Evolutionary conservation across 2,329 filamentous ascomycete species (phyloP).

Genomic region (Gliomastix tumulicola): DNA sequence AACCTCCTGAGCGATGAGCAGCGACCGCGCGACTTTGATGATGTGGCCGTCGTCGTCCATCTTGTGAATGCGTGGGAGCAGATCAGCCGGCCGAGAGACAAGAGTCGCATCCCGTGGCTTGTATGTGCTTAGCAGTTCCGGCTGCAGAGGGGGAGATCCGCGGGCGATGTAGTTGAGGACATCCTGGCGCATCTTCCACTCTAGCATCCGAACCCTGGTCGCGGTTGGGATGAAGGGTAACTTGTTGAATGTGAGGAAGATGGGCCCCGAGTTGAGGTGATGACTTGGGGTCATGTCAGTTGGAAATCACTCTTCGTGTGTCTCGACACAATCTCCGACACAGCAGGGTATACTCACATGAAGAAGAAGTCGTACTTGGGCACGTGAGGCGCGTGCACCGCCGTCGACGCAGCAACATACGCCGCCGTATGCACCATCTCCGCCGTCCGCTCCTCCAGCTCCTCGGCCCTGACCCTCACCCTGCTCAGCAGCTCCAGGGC

Average conservation of each 20-base stretch:
- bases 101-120: constrained; percentile 36
- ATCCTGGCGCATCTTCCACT: constrained; percentile 76
- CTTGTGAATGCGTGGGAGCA: constrained; percentile 37
- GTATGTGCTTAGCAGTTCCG: constrained; percentile 56
- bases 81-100: constrained; percentile 33
- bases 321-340: not conserved
- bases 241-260: constrained; percentile 64
- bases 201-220: constrained; percentile 63
- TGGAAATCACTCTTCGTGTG: not conserved
- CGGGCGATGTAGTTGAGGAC: constrained; percentile 68
- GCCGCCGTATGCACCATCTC: constrained; percentile 63
- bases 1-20: constrained; percentile 55
- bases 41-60: constrained; percentile 74
- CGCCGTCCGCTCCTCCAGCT: constrained; percentile 45
- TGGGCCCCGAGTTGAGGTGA: constrained; percentile 61
- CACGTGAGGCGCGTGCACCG: constrained; percentile 56
- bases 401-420: constrained; percentile 42
- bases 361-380: constrained; percentile 78
- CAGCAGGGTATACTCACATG: constrained; percentile 30
- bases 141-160: constrained; percentile 50
- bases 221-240: constrained; percentile 52
- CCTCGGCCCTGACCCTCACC: constrained; percentile 47
- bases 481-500: constrained; percentile 55
- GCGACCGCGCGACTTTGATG: constrained; percentile 65
- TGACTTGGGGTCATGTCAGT: constrained; percentile 53